These are phyloP conservation scores for Strigomonas culicis DNA, from an alignment of 208 protist genomes.

Conservation along the genomic window DNA sequence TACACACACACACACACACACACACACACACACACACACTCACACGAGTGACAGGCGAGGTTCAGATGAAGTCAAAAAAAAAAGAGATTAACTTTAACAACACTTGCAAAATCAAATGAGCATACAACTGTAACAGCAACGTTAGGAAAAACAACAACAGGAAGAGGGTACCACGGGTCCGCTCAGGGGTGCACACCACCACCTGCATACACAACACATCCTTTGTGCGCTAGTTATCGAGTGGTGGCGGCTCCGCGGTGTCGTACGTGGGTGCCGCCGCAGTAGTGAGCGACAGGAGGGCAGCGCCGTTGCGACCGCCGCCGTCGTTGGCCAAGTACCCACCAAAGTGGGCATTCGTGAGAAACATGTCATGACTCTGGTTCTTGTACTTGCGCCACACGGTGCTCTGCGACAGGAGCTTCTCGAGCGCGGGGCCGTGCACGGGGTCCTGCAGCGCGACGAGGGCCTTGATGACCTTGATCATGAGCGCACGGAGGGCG, in stretches of 20 bases:
- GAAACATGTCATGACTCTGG: slow-evolving; percentile 91
- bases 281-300: background rate
- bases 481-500: slow-evolving; percentile 72
- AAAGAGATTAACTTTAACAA: background rate
- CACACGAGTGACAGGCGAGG: background rate
- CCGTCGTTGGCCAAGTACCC: slow-evolving; percentile 53
- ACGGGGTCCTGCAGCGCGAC: slow-evolving; percentile 35
- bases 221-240: no score
- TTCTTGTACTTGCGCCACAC: slow-evolving; percentile 88
- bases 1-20: background rate
- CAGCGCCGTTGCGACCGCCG: background rate
- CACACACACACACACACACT: background rate
- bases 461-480: slow-evolving; percentile 87
- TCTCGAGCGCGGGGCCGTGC: slow-evolving; percentile 29
- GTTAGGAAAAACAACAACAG: no score
- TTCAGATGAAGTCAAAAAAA: background rate
- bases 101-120: background rate
- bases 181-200: no score
- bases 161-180: no score
- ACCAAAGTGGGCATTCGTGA: slow-evolving; percentile 48
- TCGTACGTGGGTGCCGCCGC: background rate
- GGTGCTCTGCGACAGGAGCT: slow-evolving; percentile 42
- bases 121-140: no score
- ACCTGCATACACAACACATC: no score
- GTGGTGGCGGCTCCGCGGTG: no score